Evolutionary conservation across 371 early-diverging fungal species (phyloP).

Genomic region (Capniomyces stellatus): DNA sequence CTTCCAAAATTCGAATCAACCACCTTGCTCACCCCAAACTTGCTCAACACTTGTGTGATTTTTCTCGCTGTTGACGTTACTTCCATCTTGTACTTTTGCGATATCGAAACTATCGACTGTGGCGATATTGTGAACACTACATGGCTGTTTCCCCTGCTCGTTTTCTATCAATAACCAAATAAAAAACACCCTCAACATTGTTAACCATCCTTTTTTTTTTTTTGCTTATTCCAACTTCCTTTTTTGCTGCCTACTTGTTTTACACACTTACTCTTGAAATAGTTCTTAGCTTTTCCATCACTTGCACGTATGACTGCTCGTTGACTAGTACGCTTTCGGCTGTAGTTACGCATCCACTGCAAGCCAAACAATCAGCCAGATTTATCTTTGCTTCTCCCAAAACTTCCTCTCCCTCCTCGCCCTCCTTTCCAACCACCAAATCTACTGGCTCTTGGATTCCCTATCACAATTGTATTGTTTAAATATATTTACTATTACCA

Average conservation of each 20-base stretch:
- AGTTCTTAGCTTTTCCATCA: conserved; percentile 47
- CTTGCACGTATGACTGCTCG: conserved; percentile 76
- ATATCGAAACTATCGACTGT: conserved; percentile 81
- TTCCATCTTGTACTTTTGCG: conserved; percentile 57
- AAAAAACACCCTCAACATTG: background rate
- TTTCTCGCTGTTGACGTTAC: conserved; percentile 30
- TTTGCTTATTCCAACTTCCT: no score
- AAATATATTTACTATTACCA: no score
- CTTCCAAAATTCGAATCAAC: conserved; percentile 76
- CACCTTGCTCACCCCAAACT: conserved; percentile 63
- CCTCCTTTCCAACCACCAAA: conserved; percentile 76
- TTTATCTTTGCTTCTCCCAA: conserved; percentile 71
- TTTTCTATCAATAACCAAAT: background rate
- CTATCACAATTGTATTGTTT: background rate
- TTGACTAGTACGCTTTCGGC: conserved; percentile 86
- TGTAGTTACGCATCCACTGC: conserved; percentile 96
- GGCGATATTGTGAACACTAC: conserved; percentile 56
- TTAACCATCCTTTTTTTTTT: background rate
- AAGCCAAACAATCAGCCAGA: conserved; percentile 91
- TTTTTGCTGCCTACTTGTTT: no score
- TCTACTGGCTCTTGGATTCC: conserved; percentile 26
- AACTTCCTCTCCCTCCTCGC: conserved; percentile 39
- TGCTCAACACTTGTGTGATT: conserved; percentile 41
- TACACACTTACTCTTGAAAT: no score
- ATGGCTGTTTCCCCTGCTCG: conserved; percentile 5